Conservation (phyloP, 306 rosid species). For the Dryas octopetala region DNA sequence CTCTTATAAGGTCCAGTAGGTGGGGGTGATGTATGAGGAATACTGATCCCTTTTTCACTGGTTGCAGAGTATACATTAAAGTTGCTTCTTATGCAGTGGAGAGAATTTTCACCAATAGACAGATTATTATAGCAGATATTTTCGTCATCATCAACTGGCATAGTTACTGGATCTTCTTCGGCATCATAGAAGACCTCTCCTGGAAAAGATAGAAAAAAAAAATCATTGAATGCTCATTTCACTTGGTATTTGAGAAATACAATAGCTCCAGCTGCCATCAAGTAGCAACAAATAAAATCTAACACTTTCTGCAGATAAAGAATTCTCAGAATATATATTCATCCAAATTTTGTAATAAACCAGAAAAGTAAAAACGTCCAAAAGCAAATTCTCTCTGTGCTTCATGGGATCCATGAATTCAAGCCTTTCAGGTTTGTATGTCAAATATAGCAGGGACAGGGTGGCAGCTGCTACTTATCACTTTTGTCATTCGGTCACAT, state of each 20-base stretch:
- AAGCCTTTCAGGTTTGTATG: neutral
- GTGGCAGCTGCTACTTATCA: neutral
- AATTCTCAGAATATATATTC: neutral
- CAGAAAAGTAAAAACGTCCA: neutral
- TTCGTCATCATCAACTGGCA: slow-evolving; percentile 40
- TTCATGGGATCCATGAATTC: neutral
- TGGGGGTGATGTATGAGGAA: slow-evolving; percentile 66
- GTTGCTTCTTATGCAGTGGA: slow-evolving; percentile 29
- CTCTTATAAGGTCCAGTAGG: slow-evolving; percentile 77
- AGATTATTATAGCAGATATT: slow-evolving; percentile 26
- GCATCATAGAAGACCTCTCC: slow-evolving; percentile 86
- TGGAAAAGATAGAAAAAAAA: slow-evolving; percentile 37
- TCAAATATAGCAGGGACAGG: neutral
- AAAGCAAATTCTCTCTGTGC: neutral
- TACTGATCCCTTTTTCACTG: slow-evolving; percentile 25
- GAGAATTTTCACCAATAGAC: slow-evolving; percentile 37
- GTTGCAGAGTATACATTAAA: slow-evolving; percentile 33
- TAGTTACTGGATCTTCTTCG: slow-evolving; percentile 41
- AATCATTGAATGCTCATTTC: slow-evolving; percentile 28
- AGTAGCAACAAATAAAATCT: slow-evolving; percentile 10
- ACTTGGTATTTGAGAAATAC: slow-evolving; percentile 18
- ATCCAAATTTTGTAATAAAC: slow-evolving; percentile 2
- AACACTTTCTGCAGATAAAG: neutral
- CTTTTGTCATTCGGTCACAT: neutral
- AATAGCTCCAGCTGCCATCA: slow-evolving; percentile 28